These are phyloP conservation scores for Pterocarpus macrocarpus DNA, from an alignment of 306 rosid genomes.

Conservation along the genomic window DNA sequence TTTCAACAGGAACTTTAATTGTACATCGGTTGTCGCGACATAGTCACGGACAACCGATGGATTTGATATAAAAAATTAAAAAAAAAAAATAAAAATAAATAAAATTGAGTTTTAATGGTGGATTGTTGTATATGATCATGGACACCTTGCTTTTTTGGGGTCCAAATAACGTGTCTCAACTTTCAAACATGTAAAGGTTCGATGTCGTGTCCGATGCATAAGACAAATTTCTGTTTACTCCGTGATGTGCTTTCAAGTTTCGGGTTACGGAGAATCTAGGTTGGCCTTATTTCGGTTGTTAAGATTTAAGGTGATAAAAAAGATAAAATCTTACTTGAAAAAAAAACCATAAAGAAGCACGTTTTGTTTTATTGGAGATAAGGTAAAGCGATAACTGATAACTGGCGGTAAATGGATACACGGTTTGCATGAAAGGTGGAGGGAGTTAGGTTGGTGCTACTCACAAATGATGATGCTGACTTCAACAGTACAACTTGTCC, in stretches of 20 bases:
- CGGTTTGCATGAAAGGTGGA: constrained; percentile 35
- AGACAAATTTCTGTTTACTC: constrained; percentile 19
- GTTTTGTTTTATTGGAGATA: background rate
- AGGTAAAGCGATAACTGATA: background rate
- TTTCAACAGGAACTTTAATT: no score
- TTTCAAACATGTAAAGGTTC: background rate
- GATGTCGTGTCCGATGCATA: background rate
- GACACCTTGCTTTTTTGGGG: no score
- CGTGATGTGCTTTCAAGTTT: background rate
- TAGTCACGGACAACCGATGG: no score
- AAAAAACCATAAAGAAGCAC: background rate
- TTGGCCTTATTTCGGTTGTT: constrained; percentile 1
- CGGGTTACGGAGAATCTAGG: background rate
- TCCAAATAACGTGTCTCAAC: no score
- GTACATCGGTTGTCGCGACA: no score
- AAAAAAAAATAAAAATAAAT: no score
- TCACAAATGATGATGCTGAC: constrained; percentile 29
- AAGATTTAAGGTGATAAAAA: background rate
- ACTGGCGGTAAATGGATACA: constrained; percentile 21
- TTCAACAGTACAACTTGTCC: background rate
- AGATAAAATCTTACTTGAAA: background rate
- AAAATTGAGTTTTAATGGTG: no score
- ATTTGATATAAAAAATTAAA: no score
- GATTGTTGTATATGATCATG: no score
- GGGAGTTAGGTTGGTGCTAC: constrained; percentile 29